Conservation (phyloP, 2,329 filamentous ascomycete genomes). For the Gnomoniopsis sp. region DNA sequence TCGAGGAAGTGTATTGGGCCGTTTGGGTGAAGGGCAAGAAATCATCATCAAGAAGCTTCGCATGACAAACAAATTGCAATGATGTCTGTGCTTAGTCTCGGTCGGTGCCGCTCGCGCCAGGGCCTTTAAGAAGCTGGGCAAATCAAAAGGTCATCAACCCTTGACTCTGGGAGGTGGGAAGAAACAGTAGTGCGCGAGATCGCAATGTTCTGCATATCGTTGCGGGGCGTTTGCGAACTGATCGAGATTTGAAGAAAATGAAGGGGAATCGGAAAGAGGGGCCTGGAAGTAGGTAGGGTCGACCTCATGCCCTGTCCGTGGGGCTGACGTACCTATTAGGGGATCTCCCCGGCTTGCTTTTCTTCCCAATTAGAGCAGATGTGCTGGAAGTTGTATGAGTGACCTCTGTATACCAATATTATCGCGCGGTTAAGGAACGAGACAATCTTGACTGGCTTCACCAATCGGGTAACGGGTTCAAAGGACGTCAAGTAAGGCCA, state of each 20-base stretch:
- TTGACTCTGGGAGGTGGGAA: neutral
- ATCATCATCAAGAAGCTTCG: neutral
- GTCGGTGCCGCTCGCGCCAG: neutral
- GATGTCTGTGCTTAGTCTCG: neutral
- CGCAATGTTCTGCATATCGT: neutral
- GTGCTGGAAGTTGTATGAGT: neutral
- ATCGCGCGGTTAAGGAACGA: neutral
- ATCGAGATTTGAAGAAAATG: neutral
- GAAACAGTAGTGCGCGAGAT: neutral
- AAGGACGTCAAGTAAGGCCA: no score
- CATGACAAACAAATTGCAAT: neutral
- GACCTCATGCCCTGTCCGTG: conserved; percentile 10
- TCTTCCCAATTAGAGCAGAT: neutral
- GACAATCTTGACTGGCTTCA: neutral
- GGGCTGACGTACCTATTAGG: conserved; percentile 12
- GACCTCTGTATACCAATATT: neutral
- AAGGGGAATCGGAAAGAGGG: conserved; percentile 11
- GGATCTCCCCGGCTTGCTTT: conserved; percentile 2
- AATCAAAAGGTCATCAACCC: neutral
- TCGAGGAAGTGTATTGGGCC: neutral
- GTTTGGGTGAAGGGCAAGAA: neutral
- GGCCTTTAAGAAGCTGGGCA: neutral
- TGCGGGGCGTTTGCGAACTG: neutral
- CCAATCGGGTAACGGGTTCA: no score
- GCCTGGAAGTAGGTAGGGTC: conserved; percentile 2